Percentiles rank a stretch among this genome's conserved stretches.
phyloP scores from a whole-genome alignment of 1,284 basidiomycete species.

The Sporisorium graminicola region DNA sequence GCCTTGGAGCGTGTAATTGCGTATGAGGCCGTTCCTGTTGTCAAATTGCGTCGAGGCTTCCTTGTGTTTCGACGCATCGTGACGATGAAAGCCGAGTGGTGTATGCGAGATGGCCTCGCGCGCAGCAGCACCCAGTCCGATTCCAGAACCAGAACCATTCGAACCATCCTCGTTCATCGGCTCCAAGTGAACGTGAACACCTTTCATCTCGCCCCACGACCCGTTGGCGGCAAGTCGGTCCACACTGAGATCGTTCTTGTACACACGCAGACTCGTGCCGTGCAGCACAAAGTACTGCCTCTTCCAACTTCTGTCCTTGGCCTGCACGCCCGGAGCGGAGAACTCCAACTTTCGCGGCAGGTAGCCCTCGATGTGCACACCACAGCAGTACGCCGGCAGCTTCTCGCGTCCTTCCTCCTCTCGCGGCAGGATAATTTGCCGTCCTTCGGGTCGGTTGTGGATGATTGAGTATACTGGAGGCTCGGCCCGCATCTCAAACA shows the following conservation, averaged over 20 bases:
- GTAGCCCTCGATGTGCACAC: conserved; percentile 85
- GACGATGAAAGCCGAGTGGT: conserved; percentile 24
- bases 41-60: conserved; percentile 28
- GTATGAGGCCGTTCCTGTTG: conserved; percentile 69
- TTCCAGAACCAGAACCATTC: conserved; percentile 25
- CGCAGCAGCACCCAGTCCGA: conserved; percentile 41
- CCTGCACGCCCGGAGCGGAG: conserved; percentile 82
- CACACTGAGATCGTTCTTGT: conserved; percentile 74
- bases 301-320: conserved; percentile 91
- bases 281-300: conserved; percentile 89
- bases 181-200: conserved; percentile 58
- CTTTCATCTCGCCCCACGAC: conserved; percentile 68
- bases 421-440: conserved; percentile 57
- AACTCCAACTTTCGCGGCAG: conserved; percentile 98
- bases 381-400: conserved; percentile 86
- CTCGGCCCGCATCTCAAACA: conserved; percentile 63
- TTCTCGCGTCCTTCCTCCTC: conserved; percentile 80
- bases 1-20: conserved; percentile 84
- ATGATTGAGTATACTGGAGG: conserved; percentile 65
- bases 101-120: conserved; percentile 50
- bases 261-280: conserved; percentile 88
- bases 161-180: conserved; percentile 63
- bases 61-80: conserved; percentile 13
- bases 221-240: conserved; percentile 67
- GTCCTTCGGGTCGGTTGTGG: conserved; percentile 60